A percentile compares a stretch with the other conserved stretches of the same genome.
These are phyloP conservation scores for Xerocomus tenax DNA, from an alignment of 1,284 basidiomycete species.

Conservation along the genomic window DNA sequence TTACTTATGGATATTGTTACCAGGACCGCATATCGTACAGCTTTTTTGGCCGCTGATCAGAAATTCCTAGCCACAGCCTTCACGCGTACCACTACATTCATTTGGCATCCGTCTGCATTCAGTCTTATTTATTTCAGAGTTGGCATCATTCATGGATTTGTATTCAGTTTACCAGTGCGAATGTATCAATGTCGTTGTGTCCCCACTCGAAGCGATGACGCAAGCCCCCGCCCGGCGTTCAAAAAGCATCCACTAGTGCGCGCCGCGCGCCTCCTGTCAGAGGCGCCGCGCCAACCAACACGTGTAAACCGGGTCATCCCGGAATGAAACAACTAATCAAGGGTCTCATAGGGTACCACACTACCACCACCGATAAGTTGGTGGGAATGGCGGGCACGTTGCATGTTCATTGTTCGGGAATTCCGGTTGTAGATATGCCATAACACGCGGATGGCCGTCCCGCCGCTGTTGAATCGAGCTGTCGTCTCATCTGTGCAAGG, in stretches of 20 bases:
- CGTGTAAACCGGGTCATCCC: not conserved
- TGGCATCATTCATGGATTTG: not conserved
- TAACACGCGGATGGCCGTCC: not conserved
- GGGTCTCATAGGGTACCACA: not conserved
- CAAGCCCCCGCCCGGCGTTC: not conserved
- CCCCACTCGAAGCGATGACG: not conserved
- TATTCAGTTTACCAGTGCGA: not conserved
- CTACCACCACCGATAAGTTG: not conserved
- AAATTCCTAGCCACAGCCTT: slow-evolving; percentile 3
- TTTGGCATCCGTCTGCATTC: not conserved
- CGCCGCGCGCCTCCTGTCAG: not conserved
- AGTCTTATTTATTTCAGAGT: not conserved
- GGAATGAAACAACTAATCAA: not conserved
- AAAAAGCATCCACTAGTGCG: not conserved
- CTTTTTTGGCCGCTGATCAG: slow-evolving; percentile 5
- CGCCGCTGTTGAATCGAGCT: not conserved
- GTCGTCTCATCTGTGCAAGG: not conserved
- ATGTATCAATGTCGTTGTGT: not conserved
- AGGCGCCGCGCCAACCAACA: not conserved
- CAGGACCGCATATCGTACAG: slow-evolving; percentile 5
- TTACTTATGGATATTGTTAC: slow-evolving; percentile 11
- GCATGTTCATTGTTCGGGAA: not conserved
- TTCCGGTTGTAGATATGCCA: not conserved
- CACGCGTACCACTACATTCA: not conserved
- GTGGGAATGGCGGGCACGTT: not conserved